A percentile compares a stretch with the other conserved stretches of the same genome.
These are phyloP conservation scores for Phalaenopsis aphrodite DNA, from an alignment of 106 monocot genomes.

Conservation along the genomic window DNA sequence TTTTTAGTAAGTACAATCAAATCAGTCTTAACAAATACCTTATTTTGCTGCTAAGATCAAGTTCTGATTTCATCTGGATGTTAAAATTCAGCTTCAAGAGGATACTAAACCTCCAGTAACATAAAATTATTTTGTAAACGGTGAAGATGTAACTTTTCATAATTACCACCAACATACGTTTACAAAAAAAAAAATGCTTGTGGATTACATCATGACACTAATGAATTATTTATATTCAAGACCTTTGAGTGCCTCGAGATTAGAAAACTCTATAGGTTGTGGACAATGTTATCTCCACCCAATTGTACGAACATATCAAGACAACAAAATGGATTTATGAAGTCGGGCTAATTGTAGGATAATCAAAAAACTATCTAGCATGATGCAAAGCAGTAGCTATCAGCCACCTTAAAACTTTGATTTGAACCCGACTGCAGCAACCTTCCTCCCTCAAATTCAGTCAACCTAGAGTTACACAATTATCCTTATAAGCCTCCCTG, in stretches of 20 bases:
- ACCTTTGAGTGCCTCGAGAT: neutral
- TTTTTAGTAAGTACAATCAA: neutral
- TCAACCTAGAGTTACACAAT: neutral
- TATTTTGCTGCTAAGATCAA: neutral
- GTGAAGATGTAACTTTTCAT: neutral
- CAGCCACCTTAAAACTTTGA: neutral
- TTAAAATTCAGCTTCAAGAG: neutral
- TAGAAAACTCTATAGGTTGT: neutral
- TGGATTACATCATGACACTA: neutral
- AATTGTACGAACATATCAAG: neutral
- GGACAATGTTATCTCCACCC: neutral
- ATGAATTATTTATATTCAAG: neutral
- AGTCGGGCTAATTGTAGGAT: neutral
- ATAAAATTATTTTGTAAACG: neutral
- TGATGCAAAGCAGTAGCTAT: neutral
- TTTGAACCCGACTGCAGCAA: neutral
- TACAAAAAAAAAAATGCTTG: neutral
- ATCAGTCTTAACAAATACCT: neutral
- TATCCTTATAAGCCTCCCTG: neutral
- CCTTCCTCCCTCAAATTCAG: neutral
- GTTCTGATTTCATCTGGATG: neutral
- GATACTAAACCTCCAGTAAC: neutral
- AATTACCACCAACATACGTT: neutral
- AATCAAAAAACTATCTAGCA: neutral
- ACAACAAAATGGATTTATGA: neutral